Base-by-base conservation (phyloP, 257 asterid genomes). In the Solanum medicagineum region DNA sequence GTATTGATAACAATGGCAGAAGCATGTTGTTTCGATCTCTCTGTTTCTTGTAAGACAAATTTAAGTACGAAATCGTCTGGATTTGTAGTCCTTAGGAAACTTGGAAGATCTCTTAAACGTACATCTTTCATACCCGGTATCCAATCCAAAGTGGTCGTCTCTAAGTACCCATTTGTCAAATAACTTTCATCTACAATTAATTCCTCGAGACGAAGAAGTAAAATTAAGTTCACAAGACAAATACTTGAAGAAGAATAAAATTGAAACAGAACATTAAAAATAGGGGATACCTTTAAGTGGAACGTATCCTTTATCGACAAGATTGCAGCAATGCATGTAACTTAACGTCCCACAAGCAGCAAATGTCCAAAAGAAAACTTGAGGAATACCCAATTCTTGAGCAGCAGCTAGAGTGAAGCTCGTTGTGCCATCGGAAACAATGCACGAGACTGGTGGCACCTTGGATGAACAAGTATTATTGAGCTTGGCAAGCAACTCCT, bases 341-440 rank as follows among this genome's bases (percentile, higher is more conserved):
- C 89, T 79, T 47, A 88, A 51, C 63, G 77, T 62, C 8, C 87
- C 85, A 22, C 87, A 68, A 68, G 75, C 75, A 68, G 85, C 20
- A 84, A 84, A 73, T 1, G 89, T 86, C 88, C 91, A 88, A 7
- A 86, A 65, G 32, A 81, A 19, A 29, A 88, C 70, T 68, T 63
- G 73, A 16, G 91, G 89, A 24, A 88, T 51, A 10, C 87, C 91
- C 26, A 88, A 24, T n/a, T 86, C 91, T 36, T 81, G 59, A 1
- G 91, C 89, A 44, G 91, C 89, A 8, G 66, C 85, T 7, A 88
- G 11, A 3, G 89, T 88, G 29, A 84, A 88, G 54, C 87, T 81
- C 88, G 49, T 86, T 63, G 20, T 63, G 1, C 70, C 86, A 75
- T 88, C 89, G 1, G 89, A 84, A 81, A 88, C 60, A 22, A 88